Evolutionary conservation across 1,284 basidiomycete genomes (phyloP), one percentile per base, ranked within the genome.

Genomic region (Takashimella koratensis): DNA sequence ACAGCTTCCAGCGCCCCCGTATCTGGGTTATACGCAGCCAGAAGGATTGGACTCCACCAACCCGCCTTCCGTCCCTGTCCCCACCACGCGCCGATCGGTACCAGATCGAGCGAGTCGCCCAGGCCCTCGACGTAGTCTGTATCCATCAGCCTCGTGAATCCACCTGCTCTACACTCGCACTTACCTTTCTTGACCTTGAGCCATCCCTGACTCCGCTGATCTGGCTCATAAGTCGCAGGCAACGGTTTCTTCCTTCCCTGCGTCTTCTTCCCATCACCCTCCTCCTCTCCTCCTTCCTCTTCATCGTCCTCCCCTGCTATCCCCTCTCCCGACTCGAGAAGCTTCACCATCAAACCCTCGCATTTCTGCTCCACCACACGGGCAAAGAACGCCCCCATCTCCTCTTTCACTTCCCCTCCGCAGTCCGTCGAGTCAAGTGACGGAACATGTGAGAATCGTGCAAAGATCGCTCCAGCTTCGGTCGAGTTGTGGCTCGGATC

Each of bases 301-400:
- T 65, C 67, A 21, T 58, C 57, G 2, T 60, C 68, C 43, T 70
- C 72, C 0, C 66, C 68, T 10, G 62, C 52, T 1, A 71, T 55
- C 3, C 66, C 70, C 41, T 73, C 71, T 1, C 70, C 75, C 19
- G 64, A 78, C 51, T 77, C 76, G 53, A 81, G 64, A 20, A 90
- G 86, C 78, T 96, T 97, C 68, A 96, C 83, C 92, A 97, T 95
- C 61, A 96, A 79, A 4, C 93, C 93, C 73, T 97, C 93, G 56
- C 88, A 90, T 54, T 86, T 86, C 70, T 85, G 85, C 65, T 85
- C 83, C n/a, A 91, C 81, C 4, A 90, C 87, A 56, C 80, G 79
- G 61, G 84, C 79, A 82, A 92, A 92, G 71, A 96, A 96, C 10
- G 79, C 81, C 66, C 87, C 82, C 8, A 96, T 81, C 8, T 78